Evolutionary conservation across 2,329 filamentous ascomycete genomes (phyloP).

Genomic region (Akanthomyces muscarius): DNA sequence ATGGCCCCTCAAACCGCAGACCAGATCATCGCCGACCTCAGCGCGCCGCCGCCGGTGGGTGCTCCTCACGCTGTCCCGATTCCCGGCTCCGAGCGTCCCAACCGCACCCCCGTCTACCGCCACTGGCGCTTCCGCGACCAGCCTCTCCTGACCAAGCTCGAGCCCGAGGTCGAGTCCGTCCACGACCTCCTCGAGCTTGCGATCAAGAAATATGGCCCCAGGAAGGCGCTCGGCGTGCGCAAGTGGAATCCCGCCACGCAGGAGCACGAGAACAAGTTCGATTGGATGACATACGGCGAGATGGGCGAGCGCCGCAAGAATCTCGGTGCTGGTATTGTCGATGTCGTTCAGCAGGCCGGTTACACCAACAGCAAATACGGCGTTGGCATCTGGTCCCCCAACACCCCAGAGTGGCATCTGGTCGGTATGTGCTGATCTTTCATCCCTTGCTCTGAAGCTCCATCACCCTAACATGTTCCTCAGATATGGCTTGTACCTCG

Average conservation of each 20-base stretch:
- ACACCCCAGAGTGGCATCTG: slow-evolving; percentile 84
- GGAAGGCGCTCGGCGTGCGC: slow-evolving; percentile 73
- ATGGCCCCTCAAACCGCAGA: slow-evolving; percentile 12
- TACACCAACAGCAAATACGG: slow-evolving; percentile 61
- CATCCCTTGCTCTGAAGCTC: not conserved
- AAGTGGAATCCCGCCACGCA: slow-evolving; percentile 73
- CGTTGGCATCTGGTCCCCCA: slow-evolving; percentile 82
- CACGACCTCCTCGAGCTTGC: slow-evolving; percentile 77
- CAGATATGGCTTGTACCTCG: slow-evolving; percentile 81
- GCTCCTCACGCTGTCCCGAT: slow-evolving; percentile 74
- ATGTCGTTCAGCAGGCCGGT: slow-evolving; percentile 71
- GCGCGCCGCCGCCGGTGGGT: slow-evolving; percentile 64
- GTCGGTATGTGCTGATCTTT: slow-evolving; percentile 47
- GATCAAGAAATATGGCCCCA: slow-evolving; percentile 59
- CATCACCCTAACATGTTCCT: slow-evolving; percentile 5
- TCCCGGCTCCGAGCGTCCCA: slow-evolving; percentile 68
- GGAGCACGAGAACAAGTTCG: slow-evolving; percentile 68
- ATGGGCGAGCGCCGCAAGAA: slow-evolving; percentile 76
- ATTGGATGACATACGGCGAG: slow-evolving; percentile 79
- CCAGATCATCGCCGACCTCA: slow-evolving; percentile 41
- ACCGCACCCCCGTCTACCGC: slow-evolving; percentile 73
- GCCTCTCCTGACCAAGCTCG: slow-evolving; percentile 65
- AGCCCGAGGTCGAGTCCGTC: slow-evolving; percentile 66
- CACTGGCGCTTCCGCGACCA: slow-evolving; percentile 74
- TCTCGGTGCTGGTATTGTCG: slow-evolving; percentile 79